Conservation (phyloP, 1,284 basidiomycete species). For the Cryptococcus jaspeensis region DNA sequence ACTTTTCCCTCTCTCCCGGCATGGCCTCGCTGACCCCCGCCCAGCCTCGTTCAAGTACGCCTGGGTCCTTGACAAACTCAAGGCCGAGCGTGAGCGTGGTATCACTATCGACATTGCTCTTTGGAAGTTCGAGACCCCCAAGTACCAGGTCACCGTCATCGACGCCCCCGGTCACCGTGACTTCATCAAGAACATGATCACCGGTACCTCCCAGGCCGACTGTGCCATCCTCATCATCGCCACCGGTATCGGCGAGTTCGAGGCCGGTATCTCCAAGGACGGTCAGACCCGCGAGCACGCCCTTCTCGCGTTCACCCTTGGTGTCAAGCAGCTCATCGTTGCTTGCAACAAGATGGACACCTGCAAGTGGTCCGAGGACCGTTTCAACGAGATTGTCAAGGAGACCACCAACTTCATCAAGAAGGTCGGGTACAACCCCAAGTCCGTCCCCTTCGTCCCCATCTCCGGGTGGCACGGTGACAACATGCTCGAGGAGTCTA, state of each 20-base stretch:
- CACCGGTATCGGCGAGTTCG: conserved; percentile 99
- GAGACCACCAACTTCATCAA: conserved; percentile 99
- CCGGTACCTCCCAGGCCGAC: conserved; percentile 99
- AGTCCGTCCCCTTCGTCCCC: conserved; percentile 96
- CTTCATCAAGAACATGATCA: conserved; percentile 99
- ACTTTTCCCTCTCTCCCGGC: not conserved
- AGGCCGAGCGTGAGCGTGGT: conserved; percentile 91
- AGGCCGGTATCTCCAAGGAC: conserved; percentile 99
- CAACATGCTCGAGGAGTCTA: conserved; percentile 99
- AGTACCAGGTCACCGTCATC: conserved; percentile 77
- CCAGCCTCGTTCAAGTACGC: conserved; percentile 96
- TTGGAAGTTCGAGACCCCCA: conserved; percentile 99
- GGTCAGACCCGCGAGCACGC: conserved; percentile 99
- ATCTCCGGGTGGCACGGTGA: conserved; percentile 99
- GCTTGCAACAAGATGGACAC: conserved; percentile 85
- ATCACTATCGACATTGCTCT: conserved; percentile 99
- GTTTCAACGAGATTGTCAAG: conserved; percentile 99
- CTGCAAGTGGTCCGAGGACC: conserved; percentile 91
- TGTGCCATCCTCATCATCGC: conserved; percentile 99
- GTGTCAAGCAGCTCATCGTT: conserved; percentile 99
- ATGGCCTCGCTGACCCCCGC: conserved; percentile 1
- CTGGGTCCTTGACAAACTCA: conserved; percentile 99
- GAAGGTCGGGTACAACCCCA: conserved; percentile 99
- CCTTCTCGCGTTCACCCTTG: conserved; percentile 98
- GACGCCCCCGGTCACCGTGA: conserved; percentile 97